Percentiles rank a stretch among this genome's conserved stretches.
These are phyloP conservation scores for Trypanosoma cruzi DNA, from an alignment of 208 protist genomes.

Conservation along the genomic window DNA sequence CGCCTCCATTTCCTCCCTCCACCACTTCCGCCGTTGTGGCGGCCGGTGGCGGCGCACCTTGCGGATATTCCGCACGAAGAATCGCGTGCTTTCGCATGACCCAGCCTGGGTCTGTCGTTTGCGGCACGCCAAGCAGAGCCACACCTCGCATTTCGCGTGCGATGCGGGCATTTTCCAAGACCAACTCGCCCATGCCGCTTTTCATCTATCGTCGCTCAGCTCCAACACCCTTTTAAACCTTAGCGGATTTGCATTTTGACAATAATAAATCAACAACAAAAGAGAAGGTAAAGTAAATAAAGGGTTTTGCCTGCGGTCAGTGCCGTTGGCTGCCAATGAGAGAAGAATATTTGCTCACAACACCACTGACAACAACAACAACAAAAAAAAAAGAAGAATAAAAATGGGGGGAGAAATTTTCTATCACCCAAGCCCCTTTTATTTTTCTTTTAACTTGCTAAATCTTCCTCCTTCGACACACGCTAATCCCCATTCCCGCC, in stretches of 20 bases:
- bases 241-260: not conserved
- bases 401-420: not conserved
- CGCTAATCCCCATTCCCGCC: not conserved
- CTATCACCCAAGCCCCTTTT: not conserved
- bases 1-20: slow-evolving; percentile 1
- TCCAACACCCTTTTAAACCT: not conserved
- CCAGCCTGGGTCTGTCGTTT: slow-evolving; percentile 29
- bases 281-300: not conserved
- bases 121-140: slow-evolving; percentile 23
- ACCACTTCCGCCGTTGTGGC: not conserved
- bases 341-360: not conserved
- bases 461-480: not conserved
- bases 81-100: slow-evolving; percentile 39
- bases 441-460: not conserved
- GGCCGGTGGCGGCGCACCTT: slow-evolving; percentile 28
- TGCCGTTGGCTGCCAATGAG: not conserved
- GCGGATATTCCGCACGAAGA: slow-evolving; percentile 44
- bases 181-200: slow-evolving; percentile 26
- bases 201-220: not conserved
- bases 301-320: not conserved
- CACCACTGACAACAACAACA: not conserved
- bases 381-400: not conserved
- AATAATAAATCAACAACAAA: not conserved
- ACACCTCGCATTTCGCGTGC: slow-evolving; percentile 47
- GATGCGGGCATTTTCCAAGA: slow-evolving; percentile 38